Evolutionary conservation across 2,329 filamentous ascomycete genomes (phyloP).

Genomic region (Sclerotinia subarctica): DNA sequence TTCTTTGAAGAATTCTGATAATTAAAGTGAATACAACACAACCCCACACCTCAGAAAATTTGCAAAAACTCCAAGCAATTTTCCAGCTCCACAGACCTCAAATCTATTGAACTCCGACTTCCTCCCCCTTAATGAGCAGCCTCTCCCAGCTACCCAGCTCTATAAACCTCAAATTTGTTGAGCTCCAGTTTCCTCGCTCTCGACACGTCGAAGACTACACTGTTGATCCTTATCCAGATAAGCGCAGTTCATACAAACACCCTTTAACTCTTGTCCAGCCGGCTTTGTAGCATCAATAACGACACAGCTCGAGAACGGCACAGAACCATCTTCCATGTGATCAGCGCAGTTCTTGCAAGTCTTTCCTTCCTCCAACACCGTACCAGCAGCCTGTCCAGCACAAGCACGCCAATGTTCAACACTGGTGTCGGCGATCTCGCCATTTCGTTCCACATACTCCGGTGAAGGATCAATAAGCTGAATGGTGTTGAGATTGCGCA

Average conservation of each 20-base stretch:
- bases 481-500: not conserved
- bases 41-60: not conserved
- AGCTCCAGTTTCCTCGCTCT: not conserved
- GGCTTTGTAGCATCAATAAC: not conserved
- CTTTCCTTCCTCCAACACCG: not conserved
- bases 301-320: slow-evolving; percentile 4
- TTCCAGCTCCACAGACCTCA: not conserved
- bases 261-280: not conserved
- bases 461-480: not conserved
- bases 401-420: slow-evolving; percentile 15
- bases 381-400: slow-evolving; percentile 6
- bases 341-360: not conserved
- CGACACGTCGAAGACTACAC: not conserved
- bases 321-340: not conserved
- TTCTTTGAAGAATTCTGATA: not conserved
- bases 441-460: not conserved
- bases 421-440: not conserved
- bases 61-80: not conserved
- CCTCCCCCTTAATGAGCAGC: not conserved
- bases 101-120: not conserved
- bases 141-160: not conserved
- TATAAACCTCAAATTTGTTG: not conserved
- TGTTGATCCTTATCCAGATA: slow-evolving; percentile 11
- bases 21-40: slow-evolving; percentile 5
- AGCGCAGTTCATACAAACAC: slow-evolving; percentile 11